A percentile compares a stretch with the other conserved stretches of the same genome.
Evolutionary conservation across 2,329 filamentous ascomycete genomes (phyloP).

Genomic region (Thelonectria discophora): DNA sequence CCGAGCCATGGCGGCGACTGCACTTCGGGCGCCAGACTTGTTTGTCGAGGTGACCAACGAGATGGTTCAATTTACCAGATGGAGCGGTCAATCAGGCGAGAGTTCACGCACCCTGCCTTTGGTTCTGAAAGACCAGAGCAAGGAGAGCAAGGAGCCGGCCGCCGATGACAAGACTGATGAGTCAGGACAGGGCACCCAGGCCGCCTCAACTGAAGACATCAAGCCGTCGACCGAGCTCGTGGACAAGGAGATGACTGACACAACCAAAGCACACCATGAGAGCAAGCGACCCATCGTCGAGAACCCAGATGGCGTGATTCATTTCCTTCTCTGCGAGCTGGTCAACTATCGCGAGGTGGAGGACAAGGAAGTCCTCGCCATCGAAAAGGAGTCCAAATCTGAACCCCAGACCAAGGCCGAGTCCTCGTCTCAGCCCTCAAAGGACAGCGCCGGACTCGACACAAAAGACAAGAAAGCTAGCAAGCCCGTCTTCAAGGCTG

Average conservation of each 20-base stretch:
- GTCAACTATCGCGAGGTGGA: constrained; percentile 92
- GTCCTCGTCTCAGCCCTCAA: constrained; percentile 43
- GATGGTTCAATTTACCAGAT: constrained; percentile 77
- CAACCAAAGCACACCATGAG: constrained; percentile 70
- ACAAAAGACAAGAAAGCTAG: constrained; percentile 68
- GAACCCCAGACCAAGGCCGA: constrained; percentile 45
- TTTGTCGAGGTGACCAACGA: constrained; percentile 92
- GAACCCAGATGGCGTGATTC: constrained; percentile 92
- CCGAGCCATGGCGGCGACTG: constrained; percentile 79
- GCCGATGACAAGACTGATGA: constrained; percentile 26
- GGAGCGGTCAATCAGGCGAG: constrained; percentile 52
- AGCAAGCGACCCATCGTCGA: constrained; percentile 86
- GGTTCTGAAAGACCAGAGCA: constrained; percentile 52
- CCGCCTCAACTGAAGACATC: constrained; percentile 52
- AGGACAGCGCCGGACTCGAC: constrained; percentile 47
- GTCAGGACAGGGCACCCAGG: constrained; percentile 24
- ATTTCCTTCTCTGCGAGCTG: constrained; percentile 92
- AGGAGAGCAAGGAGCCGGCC: constrained; percentile 32
- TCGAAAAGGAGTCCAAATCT: constrained; percentile 54
- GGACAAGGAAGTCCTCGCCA: constrained; percentile 72
- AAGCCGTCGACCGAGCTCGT: constrained; percentile 67
- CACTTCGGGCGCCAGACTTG: constrained; percentile 81
- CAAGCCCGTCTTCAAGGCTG: constrained; percentile 85
- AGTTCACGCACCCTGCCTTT: constrained; percentile 48
- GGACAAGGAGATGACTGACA: constrained; percentile 70